A percentile compares a stretch with the other conserved stretches of the same genome.
These are phyloP conservation scores for Hymenoscyphus linearis DNA, from an alignment of 2,329 filamentous ascomycete species.

Conservation along the genomic window DNA sequence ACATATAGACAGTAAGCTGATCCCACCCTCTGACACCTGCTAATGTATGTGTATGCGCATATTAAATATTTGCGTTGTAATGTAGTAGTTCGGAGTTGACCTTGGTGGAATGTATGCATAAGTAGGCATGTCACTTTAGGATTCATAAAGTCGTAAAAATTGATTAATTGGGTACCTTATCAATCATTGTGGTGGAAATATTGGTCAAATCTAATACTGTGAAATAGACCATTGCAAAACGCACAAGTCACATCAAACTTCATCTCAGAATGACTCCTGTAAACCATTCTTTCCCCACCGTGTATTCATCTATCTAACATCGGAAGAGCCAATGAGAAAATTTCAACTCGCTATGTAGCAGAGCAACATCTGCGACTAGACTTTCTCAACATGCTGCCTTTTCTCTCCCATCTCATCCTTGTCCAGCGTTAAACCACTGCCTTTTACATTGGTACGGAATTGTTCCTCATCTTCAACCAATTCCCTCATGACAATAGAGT, in stretches of 20 bases:
- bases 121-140: too few relatives aligned
- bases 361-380: conserved; percentile 8
- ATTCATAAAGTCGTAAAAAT: too few relatives aligned
- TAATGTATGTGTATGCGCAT: too few relatives aligned
- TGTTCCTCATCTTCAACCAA: conserved; percentile 21
- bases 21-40: too few relatives aligned
- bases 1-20: too few relatives aligned
- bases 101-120: too few relatives aligned
- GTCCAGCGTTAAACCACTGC: conserved; percentile 17
- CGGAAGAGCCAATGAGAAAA: neutral
- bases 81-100: too few relatives aligned
- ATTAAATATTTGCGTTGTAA: too few relatives aligned
- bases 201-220: too few relatives aligned
- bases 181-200: too few relatives aligned
- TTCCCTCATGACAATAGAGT: conserved; percentile 24
- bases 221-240: too few relatives aligned
- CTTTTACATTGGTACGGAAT: conserved; percentile 24
- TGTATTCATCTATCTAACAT: neutral
- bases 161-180: too few relatives aligned
- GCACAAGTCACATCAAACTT: neutral
- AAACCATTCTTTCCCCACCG: neutral
- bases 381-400: conserved; percentile 21
- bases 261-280: neutral
- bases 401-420: conserved; percentile 22
- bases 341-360: neutral